A percentile compares a stretch with the other conserved stretches of the same genome.
phyloP scores from a whole-genome alignment of 345 rosid species.

The Pseudoturritis turrita region DNA sequence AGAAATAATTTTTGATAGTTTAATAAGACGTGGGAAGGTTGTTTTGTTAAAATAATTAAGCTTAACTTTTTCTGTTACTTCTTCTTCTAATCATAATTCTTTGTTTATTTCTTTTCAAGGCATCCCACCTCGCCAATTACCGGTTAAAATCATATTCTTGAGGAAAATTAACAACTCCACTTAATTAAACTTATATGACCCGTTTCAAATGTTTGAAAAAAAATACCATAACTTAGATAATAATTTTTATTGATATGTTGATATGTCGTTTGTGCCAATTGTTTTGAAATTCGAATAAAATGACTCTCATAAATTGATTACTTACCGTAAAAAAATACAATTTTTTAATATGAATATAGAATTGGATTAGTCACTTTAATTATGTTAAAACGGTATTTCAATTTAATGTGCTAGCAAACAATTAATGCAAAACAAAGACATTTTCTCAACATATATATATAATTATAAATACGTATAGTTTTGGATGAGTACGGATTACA shows the following conservation, averaged over 20 bases:
- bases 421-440: neutral
- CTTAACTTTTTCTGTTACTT: no score
- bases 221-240: neutral
- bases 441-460: neutral
- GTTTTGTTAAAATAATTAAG: no score
- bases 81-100: neutral
- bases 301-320: neutral
- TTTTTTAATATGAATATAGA: no score
- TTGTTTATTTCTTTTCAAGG: neutral
- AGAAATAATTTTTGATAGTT: no score
- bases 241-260: neutral
- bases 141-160: neutral
- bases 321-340: no score
- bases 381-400: no score
- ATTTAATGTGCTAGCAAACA: neutral
- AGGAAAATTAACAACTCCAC: slow-evolving; percentile 25
- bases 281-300: neutral
- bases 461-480: neutral
- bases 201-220: slow-evolving; percentile 21
- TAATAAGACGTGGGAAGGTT: no score
- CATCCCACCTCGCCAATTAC: neutral
- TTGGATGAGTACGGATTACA: neutral
- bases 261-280: neutral
- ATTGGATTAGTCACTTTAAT: no score
- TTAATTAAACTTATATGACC: neutral